Evolutionary conservation across 352 stramenopile genomes (phyloP).

Genomic region (Pythium brachiatum): DNA sequence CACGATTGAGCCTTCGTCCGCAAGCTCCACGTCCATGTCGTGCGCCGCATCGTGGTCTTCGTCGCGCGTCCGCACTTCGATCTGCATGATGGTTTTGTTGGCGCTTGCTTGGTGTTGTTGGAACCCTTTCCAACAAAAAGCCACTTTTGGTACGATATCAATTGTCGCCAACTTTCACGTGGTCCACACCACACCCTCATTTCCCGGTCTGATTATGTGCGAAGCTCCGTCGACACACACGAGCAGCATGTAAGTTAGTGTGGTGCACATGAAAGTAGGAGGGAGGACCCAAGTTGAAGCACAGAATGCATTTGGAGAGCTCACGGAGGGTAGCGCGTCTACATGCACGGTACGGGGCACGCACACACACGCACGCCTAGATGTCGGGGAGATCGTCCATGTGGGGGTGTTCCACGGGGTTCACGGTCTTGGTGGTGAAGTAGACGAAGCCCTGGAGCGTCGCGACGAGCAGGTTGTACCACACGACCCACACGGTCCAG

Average conservation of each 20-base stretch:
- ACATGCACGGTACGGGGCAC: conserved; percentile 1
- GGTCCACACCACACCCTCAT: neutral
- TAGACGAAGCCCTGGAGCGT: conserved; percentile 78
- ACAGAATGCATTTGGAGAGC: neutral
- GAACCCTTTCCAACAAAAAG: neutral
- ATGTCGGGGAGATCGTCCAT: conserved; percentile 72
- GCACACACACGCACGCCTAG: conserved; percentile 10
- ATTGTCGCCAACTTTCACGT: neutral
- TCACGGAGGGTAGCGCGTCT: neutral
- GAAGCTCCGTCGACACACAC: too few relatives aligned
- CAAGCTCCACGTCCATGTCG: conserved; percentile 28
- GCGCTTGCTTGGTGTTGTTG: neutral
- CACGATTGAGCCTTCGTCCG: conserved; percentile 44
- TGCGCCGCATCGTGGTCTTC: conserved; percentile 2
- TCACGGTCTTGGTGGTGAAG: conserved; percentile 80
- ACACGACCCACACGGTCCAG: conserved; percentile 70
- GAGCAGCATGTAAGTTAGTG: too few relatives aligned
- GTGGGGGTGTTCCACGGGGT: conserved; percentile 40
- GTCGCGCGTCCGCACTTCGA: conserved; percentile 32
- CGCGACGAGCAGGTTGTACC: conserved; percentile 76
- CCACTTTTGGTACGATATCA: neutral
- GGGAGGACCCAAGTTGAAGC: neutral
- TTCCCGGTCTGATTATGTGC: too few relatives aligned
- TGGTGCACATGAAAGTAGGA: neutral
- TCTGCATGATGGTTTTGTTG: conserved; percentile 30